phyloP scores from a whole-genome alignment of 192 early-diverging fungal species.

The Obelidium mucronatum region DNA sequence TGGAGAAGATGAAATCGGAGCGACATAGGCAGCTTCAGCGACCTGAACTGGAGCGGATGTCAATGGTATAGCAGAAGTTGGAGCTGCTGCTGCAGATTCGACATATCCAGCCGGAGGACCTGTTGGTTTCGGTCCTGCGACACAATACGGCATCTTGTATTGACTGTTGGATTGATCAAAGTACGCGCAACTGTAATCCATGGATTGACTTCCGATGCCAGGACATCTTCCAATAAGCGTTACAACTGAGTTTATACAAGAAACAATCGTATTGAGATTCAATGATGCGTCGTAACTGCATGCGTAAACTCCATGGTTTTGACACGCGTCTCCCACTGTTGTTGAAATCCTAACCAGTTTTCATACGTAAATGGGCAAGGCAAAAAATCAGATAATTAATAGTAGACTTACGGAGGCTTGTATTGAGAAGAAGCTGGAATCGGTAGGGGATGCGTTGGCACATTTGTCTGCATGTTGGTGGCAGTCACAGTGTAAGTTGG shows the following conservation, averaged over 20 bases:
- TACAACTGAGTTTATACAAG: background rate
- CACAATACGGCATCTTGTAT: conserved; percentile 18
- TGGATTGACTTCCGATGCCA: background rate
- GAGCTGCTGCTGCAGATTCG: no score
- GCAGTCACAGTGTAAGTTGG: no score
- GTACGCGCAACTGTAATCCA: background rate
- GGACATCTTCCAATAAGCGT: background rate
- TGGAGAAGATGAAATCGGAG: background rate
- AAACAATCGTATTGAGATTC: conserved; percentile 16
- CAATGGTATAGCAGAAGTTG: no score
- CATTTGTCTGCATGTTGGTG: no score
- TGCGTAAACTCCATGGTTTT: background rate
- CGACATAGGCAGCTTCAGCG: no score
- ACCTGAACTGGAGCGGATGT: no score
- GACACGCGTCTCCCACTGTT: conserved; percentile 7
- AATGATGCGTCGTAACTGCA: background rate
- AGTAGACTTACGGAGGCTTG: no score
- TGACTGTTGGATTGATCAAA: background rate
- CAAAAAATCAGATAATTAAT: no score
- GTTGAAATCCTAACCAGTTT: background rate
- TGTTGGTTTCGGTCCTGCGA: background rate
- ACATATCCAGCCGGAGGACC: background rate
- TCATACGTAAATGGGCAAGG: no score
- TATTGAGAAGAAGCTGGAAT: background rate
- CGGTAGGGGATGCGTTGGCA: background rate